A percentile compares a stretch with the other conserved stretches of the same genome.
Evolutionary conservation across 345 rosid genomes (phyloP).

Genomic region (Cardamine occulta): DNA sequence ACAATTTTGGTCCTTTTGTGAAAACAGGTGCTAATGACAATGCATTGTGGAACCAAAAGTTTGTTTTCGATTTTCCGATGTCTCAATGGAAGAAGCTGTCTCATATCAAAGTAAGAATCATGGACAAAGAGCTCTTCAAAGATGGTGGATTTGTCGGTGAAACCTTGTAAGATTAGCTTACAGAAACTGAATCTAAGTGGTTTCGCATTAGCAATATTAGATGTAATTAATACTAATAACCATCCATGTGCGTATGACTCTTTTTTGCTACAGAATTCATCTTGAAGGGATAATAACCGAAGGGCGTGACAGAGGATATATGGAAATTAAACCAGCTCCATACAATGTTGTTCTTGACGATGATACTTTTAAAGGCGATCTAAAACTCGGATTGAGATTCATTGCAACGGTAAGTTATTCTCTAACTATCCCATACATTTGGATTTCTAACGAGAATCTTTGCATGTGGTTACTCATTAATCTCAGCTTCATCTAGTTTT

Average conservation of each 20-base stretch:
- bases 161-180: slow-evolving; percentile 55
- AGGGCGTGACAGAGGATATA: slow-evolving; percentile 57
- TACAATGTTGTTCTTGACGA: slow-evolving; percentile 81
- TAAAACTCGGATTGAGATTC: slow-evolving; percentile 73
- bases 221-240: neutral
- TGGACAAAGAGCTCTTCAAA: slow-evolving; percentile 61
- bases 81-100: slow-evolving; percentile 57
- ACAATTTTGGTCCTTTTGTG: neutral
- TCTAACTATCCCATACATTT: neutral
- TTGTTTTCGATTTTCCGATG: slow-evolving; percentile 58
- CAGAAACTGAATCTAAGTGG: neutral
- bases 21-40: slow-evolving; percentile 56
- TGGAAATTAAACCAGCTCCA: slow-evolving; percentile 63
- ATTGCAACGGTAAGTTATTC: slow-evolving; percentile 45
- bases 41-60: slow-evolving; percentile 87
- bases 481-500: neutral
- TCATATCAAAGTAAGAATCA: slow-evolving; percentile 67
- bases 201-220: neutral
- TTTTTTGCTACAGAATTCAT: slow-evolving; percentile 52
- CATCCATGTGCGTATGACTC: neutral
- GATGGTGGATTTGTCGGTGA: slow-evolving; percentile 74
- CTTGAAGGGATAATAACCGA: slow-evolving; percentile 73
- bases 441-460: neutral
- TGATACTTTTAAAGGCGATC: slow-evolving; percentile 67
- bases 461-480: neutral